Percentiles rank a stretch among this genome's conserved stretches.
These are phyloP conservation scores for Aspergillus funiculosus DNA, from an alignment of 495 filamentous ascomycete genomes.

Conservation along the genomic window DNA sequence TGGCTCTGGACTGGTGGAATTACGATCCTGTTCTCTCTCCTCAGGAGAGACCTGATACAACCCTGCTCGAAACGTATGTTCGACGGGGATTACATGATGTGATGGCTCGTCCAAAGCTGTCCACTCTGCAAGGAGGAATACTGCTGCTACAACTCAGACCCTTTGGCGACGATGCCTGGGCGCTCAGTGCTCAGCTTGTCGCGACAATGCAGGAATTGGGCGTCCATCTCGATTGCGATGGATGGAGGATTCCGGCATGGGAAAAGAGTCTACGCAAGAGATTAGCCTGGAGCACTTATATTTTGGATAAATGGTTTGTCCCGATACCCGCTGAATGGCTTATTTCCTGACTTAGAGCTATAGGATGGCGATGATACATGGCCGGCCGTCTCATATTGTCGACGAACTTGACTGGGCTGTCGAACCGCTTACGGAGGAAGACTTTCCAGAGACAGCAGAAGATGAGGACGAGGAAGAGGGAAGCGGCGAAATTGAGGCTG, in stretches of 20 bases:
- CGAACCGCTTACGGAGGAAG: not conserved
- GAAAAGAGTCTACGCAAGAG: slow-evolving; percentile 4
- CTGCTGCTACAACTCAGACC: not conserved
- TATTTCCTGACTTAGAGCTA: not conserved
- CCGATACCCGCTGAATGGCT: no score
- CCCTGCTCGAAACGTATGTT: not conserved
- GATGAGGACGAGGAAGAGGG: slow-evolving; percentile 6
- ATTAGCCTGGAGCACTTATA: slow-evolving; percentile 6
- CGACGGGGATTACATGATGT: slow-evolving; percentile 1
- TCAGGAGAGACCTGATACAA: not conserved
- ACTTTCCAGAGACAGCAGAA: slow-evolving; percentile 4
- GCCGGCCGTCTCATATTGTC: slow-evolving; percentile 2
- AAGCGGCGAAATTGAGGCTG: slow-evolving; percentile 3
- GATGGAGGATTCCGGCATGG: slow-evolving; percentile 3
- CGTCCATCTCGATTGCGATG: slow-evolving; percentile 1
- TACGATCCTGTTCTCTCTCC: slow-evolving; percentile 1
- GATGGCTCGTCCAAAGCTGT: slow-evolving; percentile 2
- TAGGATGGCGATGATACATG: slow-evolving; percentile 4
- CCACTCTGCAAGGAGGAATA: slow-evolving; percentile 1
- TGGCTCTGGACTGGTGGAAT: slow-evolving; percentile 7
- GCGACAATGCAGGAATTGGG: slow-evolving; percentile 5
- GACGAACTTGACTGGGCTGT: slow-evolving; percentile 6
- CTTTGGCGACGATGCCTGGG: slow-evolving; percentile 2
- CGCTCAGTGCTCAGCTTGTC: not conserved
- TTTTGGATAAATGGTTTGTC: slow-evolving; percentile 3